phyloP scores from a whole-genome alignment of 2,329 filamentous ascomycete genomes.

The Periconia macrospinosa region DNA sequence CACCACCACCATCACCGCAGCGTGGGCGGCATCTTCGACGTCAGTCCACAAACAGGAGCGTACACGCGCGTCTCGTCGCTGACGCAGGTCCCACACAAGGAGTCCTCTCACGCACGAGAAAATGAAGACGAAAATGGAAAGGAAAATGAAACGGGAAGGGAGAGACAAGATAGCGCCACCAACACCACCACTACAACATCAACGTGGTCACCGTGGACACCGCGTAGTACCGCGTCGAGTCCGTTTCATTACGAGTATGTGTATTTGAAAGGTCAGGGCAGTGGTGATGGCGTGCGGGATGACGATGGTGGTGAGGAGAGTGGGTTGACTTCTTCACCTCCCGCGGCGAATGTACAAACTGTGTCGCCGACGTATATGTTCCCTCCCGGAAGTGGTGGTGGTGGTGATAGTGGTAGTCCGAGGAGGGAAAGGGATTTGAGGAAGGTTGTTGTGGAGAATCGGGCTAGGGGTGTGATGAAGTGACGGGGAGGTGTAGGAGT shows the following conservation, averaged over 20 bases:
- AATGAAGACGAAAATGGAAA: neutral
- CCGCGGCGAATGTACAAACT: too few relatives aligned
- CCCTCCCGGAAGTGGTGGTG: neutral
- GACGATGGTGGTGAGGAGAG: too few relatives aligned
- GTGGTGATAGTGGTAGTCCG: neutral
- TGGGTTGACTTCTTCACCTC: too few relatives aligned
- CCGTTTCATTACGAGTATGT: neutral
- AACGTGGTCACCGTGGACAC: neutral
- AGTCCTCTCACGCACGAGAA: neutral
- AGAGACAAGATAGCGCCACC: neutral
- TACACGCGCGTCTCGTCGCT: neutral
- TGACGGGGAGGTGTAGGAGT: neutral
- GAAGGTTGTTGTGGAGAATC: neutral
- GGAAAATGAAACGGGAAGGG: too few relatives aligned
- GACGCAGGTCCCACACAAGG: too few relatives aligned
- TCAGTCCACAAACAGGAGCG: slow-evolving; percentile 2
- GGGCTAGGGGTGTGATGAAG: neutral
- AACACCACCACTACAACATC: neutral
- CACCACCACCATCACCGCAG: too few relatives aligned
- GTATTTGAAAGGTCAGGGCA: too few relatives aligned
- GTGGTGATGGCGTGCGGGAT: too few relatives aligned
- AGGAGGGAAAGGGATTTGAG: neutral
- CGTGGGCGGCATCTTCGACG: slow-evolving; percentile 12
- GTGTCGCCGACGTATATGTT: too few relatives aligned
- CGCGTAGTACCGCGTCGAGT: neutral